Evolutionary conservation across 371 early-diverging fungal species (phyloP), one percentile per base, ranked within the genome.

Genomic region (Zopfochytrium polystomum): DNA sequence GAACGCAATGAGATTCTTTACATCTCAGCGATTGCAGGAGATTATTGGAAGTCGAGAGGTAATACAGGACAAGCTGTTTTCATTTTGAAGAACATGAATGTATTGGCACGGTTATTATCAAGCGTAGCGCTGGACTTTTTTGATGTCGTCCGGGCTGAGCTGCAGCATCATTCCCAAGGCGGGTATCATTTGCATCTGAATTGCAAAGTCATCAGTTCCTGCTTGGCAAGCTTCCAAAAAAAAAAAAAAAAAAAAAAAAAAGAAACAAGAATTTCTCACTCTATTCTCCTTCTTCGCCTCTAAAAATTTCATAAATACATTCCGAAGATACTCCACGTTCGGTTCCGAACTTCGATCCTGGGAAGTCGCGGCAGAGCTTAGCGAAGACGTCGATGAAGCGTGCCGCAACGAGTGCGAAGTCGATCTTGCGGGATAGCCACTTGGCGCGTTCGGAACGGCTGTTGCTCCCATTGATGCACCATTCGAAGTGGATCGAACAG

Each of bases 231-330:
- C n/a, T n/a, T n/a, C n/a, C 76, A n/a, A 65, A 63, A 57, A 11
- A 1, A 35, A 2, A 55, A 43, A 25, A 55, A 55, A 44, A 22
- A 7, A 50, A 15, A 3, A 18, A 2, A 5, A 9, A 26, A 20
- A 50, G 20, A 9, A 26, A 52, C 18, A 13, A 49, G 47, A 58
- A 2, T 43, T n/a, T 18, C 70, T 30, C 34, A 63, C 67, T 57
- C 60, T 55, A 44, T 67, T 62, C 50, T 65, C 69, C 3, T 86
- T 84, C 66, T 84, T 88, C 51, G 82, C 79, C 71, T 93, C 92
- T 60, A 93, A 75, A 71, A 93, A 93, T 61, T 87, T 88, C 45
- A 95, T 68, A 47, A 95, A 66, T 6, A 95, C 86, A 57, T 90
- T 85, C 62, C 87, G 84, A 52, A 93, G 70, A 59, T 95, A 95